These are phyloP conservation scores for Daldinia concentrica DNA, from an alignment of 495 filamentous ascomycete species.

Conservation along the genomic window DNA sequence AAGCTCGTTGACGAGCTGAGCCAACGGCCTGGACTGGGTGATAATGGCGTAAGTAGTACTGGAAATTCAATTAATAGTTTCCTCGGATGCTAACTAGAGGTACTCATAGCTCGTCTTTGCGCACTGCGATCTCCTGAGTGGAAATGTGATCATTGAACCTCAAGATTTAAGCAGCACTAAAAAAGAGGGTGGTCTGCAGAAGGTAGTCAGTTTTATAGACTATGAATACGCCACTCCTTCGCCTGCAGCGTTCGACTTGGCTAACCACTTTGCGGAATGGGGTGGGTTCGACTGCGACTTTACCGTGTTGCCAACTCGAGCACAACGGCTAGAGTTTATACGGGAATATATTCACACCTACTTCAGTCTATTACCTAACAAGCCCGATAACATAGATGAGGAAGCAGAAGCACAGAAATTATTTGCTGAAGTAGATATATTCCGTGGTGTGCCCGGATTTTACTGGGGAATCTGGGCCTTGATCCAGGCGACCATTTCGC, in stretches of 20 bases:
- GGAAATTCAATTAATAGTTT: not conserved
- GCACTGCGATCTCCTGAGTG: constrained; percentile 93
- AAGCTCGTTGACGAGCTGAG: constrained; percentile 74
- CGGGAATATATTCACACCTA: constrained; percentile 78
- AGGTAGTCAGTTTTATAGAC: constrained; percentile 87
- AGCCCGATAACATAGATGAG: constrained; percentile 58
- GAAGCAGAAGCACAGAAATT: constrained; percentile 68
- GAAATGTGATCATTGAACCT: constrained; percentile 84
- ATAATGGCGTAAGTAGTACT: constrained; percentile 69
- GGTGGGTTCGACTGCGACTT: constrained; percentile 96
- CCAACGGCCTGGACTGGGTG: constrained; percentile 75
- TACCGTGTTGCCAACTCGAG: constrained; percentile 78
- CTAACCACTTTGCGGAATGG: constrained; percentile 99
- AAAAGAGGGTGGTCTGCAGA: constrained; percentile 43
- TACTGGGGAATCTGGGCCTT: constrained; percentile 94
- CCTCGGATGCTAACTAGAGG: constrained; percentile 34
- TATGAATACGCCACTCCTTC: constrained; percentile 97
- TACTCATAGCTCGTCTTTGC: constrained; percentile 79
- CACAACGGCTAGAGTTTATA: constrained; percentile 83
- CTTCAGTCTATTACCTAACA: constrained; percentile 54
- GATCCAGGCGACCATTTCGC: constrained; percentile 93
- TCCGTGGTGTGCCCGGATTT: constrained; percentile 89
- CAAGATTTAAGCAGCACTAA: constrained; percentile 35
- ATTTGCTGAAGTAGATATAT: constrained; percentile 82
- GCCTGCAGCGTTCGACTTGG: constrained; percentile 95